Evolutionary conservation across 2,329 filamentous ascomycete genomes (phyloP).

Genomic region (Knoxdaviesia proteae): DNA sequence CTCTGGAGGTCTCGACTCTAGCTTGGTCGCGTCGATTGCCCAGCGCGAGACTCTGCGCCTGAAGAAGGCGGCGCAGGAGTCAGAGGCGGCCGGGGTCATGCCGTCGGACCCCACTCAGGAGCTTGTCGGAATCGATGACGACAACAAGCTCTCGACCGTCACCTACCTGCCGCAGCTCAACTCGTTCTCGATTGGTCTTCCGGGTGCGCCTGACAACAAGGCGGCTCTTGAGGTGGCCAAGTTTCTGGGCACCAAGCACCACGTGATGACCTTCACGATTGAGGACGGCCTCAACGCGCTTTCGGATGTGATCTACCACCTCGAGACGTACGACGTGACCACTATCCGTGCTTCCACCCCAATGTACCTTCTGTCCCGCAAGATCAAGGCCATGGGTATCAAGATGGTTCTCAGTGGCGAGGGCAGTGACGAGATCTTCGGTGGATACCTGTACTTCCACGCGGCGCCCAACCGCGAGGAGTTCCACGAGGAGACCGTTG

Average conservation of each 20-base stretch:
- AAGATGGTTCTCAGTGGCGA: conserved; percentile 99
- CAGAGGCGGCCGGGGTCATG: conserved; percentile 17
- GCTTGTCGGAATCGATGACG: conserved; percentile 84
- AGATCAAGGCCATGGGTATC: conserved; percentile 98
- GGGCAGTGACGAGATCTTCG: conserved; percentile 95
- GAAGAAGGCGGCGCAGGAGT: conserved; percentile 38
- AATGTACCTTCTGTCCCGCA: conserved; percentile 93
- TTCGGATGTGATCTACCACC: conserved; percentile 92
- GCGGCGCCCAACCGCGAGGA: conserved; percentile 72
- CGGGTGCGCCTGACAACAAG: conserved; percentile 76
- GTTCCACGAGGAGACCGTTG: conserved; percentile 92
- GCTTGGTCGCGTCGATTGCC: conserved; percentile 82
- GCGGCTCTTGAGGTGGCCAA: conserved; percentile 85
- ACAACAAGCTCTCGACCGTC: conserved; percentile 72
- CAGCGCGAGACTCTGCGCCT: conserved; percentile 75
- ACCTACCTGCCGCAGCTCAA: conserved; percentile 88
- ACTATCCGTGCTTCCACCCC: conserved; percentile 96
- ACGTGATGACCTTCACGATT: conserved; percentile 95
- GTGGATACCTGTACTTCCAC: conserved; percentile 97
- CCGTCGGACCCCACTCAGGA: conserved; percentile 21
- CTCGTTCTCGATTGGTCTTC: conserved; percentile 95
- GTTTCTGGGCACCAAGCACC: conserved; percentile 93
- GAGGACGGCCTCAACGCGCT: conserved; percentile 94
- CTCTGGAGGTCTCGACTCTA: conserved; percentile 89
- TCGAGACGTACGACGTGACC: conserved; percentile 95